These are phyloP conservation scores for Paramyrothecium sp. DNA, from an alignment of 2,329 filamentous ascomycete genomes.

Conservation along the genomic window DNA sequence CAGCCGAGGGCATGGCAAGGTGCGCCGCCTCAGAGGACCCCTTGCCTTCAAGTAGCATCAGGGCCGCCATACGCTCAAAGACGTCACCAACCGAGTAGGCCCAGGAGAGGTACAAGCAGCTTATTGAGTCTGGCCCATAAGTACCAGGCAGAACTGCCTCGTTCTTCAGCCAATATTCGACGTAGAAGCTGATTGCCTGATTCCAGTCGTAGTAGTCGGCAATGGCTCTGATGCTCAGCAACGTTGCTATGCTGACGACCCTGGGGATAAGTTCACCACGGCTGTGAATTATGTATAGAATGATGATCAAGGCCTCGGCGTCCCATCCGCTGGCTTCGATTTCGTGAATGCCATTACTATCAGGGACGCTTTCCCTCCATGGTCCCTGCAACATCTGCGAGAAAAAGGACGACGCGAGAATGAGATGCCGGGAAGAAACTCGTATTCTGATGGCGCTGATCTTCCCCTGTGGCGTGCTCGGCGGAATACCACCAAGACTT, in stretches of 20 bases:
- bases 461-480: no score
- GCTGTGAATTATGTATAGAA: constrained; percentile 46
- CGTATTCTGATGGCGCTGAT: background rate
- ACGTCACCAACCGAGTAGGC: no score
- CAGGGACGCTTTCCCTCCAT: constrained; percentile 3
- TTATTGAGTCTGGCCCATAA: no score
- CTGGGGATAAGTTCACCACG: constrained; percentile 36
- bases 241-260: constrained; percentile 33
- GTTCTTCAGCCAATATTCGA: constrained; percentile 35
- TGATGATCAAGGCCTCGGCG: constrained; percentile 33
- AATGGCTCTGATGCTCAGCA: constrained; percentile 42
- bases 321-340: constrained; percentile 22
- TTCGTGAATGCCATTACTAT: background rate
- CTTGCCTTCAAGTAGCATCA: no score
- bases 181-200: constrained; percentile 40
- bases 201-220: constrained; percentile 40
- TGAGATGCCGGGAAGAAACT: constrained; percentile 33
- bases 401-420: constrained; percentile 26
- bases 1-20: no score
- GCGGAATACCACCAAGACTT: no score
- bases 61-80: no score
- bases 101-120: no score
- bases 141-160: no score
- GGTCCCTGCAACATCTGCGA: constrained; percentile 11
- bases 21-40: no score